Base-by-base conservation (phyloP, 441 rosid species). In the Erodium trifolium region DNA sequence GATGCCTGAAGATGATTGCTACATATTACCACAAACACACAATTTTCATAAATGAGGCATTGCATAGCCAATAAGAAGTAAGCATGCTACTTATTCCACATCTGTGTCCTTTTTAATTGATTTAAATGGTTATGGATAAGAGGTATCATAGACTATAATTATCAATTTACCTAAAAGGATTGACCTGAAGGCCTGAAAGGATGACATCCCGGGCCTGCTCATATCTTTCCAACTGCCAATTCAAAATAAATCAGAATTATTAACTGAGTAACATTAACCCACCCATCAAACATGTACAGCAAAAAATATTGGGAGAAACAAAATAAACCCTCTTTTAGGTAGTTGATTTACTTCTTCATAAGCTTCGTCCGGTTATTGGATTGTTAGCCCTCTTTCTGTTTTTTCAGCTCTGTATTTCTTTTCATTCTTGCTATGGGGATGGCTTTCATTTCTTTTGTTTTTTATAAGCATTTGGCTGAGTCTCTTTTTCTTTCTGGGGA, bases 171-270 rank as follows among this genome's bases (percentile, higher is more conserved):
- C 98, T 87, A 72, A 80, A 85, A 68, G 99, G 98, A 76, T 92
- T 94, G 66, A 86, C 77, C 76, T 92, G 97, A 77, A 94, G 96
- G 66, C 97, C 99, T 60, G 92, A 87, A 67, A 90, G 85, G 77
- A 92, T 73, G 74, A 77, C 81, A 65, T 88, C 91, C 69, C 86
- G 83, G 23, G 99, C 96, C 72, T 75, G 67, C 71, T 91, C 93
- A 75, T 94, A 94, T 72, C 87, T 88, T 77, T 94, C 99, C 85
- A 92, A 76, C 97, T 91, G 86, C 76, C 71, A 62, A 76, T 72
- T 29, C 43, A 70, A 35, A 34, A 66, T 4, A 68, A 63, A 16
- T 66, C 14, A 37, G 68, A 12, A n/a, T 67, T 64, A 60, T 60
- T 11, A 27, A 9, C 2, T 2, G 11, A 23, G 62, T 18, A 12